Evolutionary conservation across 129 eudicot species (phyloP), one percentile per base, ranked within the genome.

Genomic region (Chrysanthemum lavandulifolium): DNA sequence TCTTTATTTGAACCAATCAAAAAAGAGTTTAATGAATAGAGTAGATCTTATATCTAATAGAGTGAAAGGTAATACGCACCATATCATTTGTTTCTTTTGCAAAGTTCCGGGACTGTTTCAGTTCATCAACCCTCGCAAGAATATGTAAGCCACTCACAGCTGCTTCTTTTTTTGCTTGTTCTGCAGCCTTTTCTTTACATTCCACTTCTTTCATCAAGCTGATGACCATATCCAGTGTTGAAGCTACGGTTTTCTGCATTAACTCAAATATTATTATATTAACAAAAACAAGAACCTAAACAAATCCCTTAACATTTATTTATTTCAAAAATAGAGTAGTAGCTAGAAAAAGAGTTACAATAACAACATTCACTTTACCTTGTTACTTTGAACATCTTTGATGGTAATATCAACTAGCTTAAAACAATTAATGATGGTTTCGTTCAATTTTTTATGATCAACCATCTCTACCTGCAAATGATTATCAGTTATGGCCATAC

Each of bases 1-100:
- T 25, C 2, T 25, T 25, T 25, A 25, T 25, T 25, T 25, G 29
- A 25, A 25, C 29, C 29, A 25, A 25, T 25, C 29, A 25, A 25
- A 25, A 25, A 25, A 3, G 29, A 25, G 29, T 25, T 25, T 25
- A 25, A 3, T 25, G 1, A 25, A 25, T 25, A 25, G 29, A 16
- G n/a, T n/a, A n/a, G n/a, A n/a, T n/a, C n/a, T n/a, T n/a, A n/a
- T n/a, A n/a, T n/a, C n/a, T n/a, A n/a, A n/a, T n/a, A n/a, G 10
- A 10, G 19, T 29, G 21, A 61, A 27, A 12, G 67, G 0, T 43
- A 31, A 31, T 31, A 31, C 36, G 36, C 36, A 48, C 21, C 71
- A 18, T 86, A 74, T 79, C 87, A 66, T 91, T 88, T 72, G 91
- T 87, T 77, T 84, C 93, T 67, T 86, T 74, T 45, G 90, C 96